Evolutionary conservation across 2,329 filamentous ascomycete genomes (phyloP), one percentile per base, ranked within the genome.

Genomic region (Penicillium concentricum): DNA sequence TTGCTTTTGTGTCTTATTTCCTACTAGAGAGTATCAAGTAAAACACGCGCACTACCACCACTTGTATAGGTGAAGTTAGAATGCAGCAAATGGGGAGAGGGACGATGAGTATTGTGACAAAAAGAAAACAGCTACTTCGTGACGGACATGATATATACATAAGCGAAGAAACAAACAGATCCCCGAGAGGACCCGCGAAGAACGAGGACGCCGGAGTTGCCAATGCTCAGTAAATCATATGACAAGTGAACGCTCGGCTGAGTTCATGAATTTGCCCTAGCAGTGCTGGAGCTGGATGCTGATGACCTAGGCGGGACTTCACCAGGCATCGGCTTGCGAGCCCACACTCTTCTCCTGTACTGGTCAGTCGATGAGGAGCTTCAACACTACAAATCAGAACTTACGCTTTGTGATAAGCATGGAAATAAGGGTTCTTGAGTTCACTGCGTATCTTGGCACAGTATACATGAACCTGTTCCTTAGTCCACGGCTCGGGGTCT

Each of bases 401-500:
- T 47, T 46, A 52, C 54, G 54, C 26, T 15, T 51, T 56, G 5
- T 56, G 54, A 47, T 56, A 56, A 9, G 26, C 39, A 30, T 56
- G 48, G 13, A 41, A 47, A 18, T 47, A 6, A n/a, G 54, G 54
- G 20, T 56, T 52, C 22, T 56, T 56, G 4, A 56, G 5, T 34
- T 56, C 54, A 24, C 16, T 30, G 34, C 54, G 48, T 9, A 56
- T 8, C 15, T 47, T 51, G 7, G 55, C 50, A 26, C 43, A 52
- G 26, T 43, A 54, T 10, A 54, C 55, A 37, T 57, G 49, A 10
- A 57, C 55, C 38, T 57, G 24, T 1, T 57, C 55, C 32, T 53
- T 54, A 16, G 49, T 49, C 55, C 55, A 57, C 7, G 55, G 55
- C 38, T 57, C 44, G 9, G 64, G 64, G 5, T 61, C 51, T 4